Conservation (phyloP, 352 stramenopile species). For the Globisporangium camurandrum region DNA sequence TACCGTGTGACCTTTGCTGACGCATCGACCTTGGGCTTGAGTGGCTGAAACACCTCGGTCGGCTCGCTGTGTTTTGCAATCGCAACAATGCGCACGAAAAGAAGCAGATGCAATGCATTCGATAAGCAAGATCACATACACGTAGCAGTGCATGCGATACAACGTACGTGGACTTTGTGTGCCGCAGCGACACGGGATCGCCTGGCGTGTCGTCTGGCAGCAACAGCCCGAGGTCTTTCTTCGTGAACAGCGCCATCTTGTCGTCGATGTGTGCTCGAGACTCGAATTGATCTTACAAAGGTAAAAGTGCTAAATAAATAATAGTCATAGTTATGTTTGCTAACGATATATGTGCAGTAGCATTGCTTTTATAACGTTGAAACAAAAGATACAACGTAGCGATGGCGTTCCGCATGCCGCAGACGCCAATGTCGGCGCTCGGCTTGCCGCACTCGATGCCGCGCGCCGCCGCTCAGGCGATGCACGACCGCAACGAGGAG, state of each 20-base stretch:
- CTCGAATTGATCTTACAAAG: too few relatives aligned
- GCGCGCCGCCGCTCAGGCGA: slow-evolving; percentile 13
- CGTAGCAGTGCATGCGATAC: background rate
- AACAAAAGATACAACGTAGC: too few relatives aligned
- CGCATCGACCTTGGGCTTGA: slow-evolving; percentile 74
- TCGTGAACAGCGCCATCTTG: slow-evolving; percentile 78
- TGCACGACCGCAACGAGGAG: slow-evolving; percentile 8
- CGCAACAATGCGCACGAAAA: too few relatives aligned
- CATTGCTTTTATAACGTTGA: background rate
- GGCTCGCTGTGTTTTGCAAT: slow-evolving; percentile 44
- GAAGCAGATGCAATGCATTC: too few relatives aligned
- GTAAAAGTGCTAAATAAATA: too few relatives aligned
- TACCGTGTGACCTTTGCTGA: slow-evolving; percentile 82
- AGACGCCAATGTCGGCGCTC: slow-evolving; percentile 54
- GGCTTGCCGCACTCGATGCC: slow-evolving; percentile 36
- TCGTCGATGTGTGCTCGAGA: background rate
- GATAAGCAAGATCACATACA: too few relatives aligned
- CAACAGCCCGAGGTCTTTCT: slow-evolving; percentile 79
- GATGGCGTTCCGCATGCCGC: slow-evolving; percentile 17
- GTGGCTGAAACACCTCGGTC: slow-evolving; percentile 64
- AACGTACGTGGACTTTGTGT: slow-evolving; percentile 58
- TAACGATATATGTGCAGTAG: too few relatives aligned
- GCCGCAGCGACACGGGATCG: slow-evolving; percentile 69
- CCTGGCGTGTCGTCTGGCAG: slow-evolving; percentile 75
- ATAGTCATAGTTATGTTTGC: too few relatives aligned